A percentile compares a stretch with the other conserved stretches of the same genome.
Evolutionary conservation across 306 rosid species (phyloP).

Genomic region (Hippophae rhamnoides): DNA sequence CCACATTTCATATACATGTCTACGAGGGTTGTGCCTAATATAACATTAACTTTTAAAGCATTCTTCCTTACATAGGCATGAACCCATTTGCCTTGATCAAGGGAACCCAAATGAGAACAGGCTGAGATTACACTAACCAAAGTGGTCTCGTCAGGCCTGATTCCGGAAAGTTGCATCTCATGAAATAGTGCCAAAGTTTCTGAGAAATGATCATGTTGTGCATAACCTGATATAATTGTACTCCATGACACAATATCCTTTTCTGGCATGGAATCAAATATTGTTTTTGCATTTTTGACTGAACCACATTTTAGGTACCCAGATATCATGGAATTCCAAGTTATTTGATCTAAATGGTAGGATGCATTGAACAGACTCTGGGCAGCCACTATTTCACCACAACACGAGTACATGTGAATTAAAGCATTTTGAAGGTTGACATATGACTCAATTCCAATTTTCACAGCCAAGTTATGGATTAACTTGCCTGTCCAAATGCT

Average conservation of each 20-base stretch:
- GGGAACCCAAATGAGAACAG: constrained; percentile 60
- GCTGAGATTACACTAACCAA: constrained; percentile 67
- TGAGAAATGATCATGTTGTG: constrained; percentile 43
- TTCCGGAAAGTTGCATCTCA: constrained; percentile 55
- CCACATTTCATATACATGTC: constrained; percentile 72
- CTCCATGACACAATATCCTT: constrained; percentile 75
- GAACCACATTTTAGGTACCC: constrained; percentile 58
- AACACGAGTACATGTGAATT: constrained; percentile 57
- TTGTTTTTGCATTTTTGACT: constrained; percentile 41
- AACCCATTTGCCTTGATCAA: constrained; percentile 67
- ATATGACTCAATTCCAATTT: constrained; percentile 53
- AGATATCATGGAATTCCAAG: constrained; percentile 89
- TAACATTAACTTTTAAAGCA: constrained; percentile 18
- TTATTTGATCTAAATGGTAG: constrained; percentile 43
- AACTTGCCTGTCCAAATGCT: constrained; percentile 32
- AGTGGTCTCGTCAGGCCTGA: constrained; percentile 52
- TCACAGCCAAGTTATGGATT: constrained; percentile 50
- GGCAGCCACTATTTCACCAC: constrained; percentile 48
- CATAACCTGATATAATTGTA: constrained; percentile 73
- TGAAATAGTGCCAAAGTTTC: constrained; percentile 60
- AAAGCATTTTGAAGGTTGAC: constrained; percentile 68
- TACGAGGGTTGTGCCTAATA: constrained; percentile 34
- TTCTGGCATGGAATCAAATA: constrained; percentile 61
- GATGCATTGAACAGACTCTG: constrained; percentile 41
- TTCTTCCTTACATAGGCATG: constrained; percentile 61